Evolutionary conservation across 768 basidiomycete genomes (phyloP).

Genomic region (Nidularia pulvinata): DNA sequence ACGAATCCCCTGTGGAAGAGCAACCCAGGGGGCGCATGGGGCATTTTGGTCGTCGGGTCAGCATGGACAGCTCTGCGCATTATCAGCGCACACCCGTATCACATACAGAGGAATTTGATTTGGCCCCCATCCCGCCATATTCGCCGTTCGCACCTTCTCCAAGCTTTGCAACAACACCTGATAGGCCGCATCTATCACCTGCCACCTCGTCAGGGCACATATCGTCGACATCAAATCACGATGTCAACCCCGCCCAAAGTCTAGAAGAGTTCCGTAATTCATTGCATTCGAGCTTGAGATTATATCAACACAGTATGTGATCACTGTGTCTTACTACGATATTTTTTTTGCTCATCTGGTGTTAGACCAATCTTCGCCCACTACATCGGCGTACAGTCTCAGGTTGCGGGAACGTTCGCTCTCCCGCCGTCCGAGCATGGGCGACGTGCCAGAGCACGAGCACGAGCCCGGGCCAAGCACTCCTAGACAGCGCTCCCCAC

Average conservation of each 20-base stretch:
- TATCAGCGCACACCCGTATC: conserved; percentile 29
- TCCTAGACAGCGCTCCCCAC: conserved; percentile 3
- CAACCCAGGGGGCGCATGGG: conserved; percentile 1
- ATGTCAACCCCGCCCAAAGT: conserved; percentile 23
- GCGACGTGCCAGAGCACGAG: conserved; percentile 31
- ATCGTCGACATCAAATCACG: conserved; percentile 1
- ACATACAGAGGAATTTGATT: conserved; percentile 22
- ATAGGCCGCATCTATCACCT: conserved; percentile 6
- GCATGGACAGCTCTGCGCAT: conserved; percentile 26
- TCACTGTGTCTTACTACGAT: not conserved
- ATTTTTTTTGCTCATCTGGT: conserved; percentile 1
- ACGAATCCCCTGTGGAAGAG: not conserved
- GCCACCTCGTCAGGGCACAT: conserved; percentile 11
- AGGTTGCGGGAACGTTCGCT: conserved; percentile 21
- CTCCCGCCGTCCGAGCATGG: conserved; percentile 38
- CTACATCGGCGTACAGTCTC: conserved; percentile 11
- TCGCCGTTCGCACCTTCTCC: conserved; percentile 20
- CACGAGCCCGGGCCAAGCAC: conserved; percentile 15
- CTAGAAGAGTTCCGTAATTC: conserved; percentile 37
- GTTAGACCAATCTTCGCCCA: not conserved
- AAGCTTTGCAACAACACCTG: not conserved
- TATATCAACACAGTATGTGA: conserved; percentile 11
- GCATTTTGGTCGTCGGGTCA: conserved; percentile 20
- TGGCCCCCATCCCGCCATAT: conserved; percentile 33
- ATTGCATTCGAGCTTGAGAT: conserved; percentile 22